Evolutionary conservation across 768 basidiomycete species (phyloP), one percentile per base, ranked within the genome.

Genomic region (Tylopilus felleus): DNA sequence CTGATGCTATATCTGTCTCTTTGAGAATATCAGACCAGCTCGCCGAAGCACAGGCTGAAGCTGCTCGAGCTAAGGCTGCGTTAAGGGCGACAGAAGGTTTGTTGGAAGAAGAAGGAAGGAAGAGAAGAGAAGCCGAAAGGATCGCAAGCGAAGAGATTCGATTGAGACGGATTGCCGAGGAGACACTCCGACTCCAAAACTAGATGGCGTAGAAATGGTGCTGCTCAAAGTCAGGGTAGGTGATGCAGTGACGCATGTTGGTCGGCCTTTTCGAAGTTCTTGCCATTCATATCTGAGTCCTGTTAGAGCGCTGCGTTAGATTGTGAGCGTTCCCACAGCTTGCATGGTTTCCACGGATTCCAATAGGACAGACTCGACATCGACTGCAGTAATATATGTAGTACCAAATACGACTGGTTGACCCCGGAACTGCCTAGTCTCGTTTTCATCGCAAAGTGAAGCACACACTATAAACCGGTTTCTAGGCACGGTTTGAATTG

Each of bases 11-110:
- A 52, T 81, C 81, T 6, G 76, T 82, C 27, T 85, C 85, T 3
- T 69, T 83, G 49, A 76, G 81, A 53, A 75, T 91, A 56, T 80
- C 86, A 17, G 86, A 87, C 63, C 84, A 89, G 62, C 75, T 91
- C n/a, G 74, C 80, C 9, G 80, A 83, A 55, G 82, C 80, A 9
- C 81, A 87, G 57, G 73, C 80, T 35, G 87, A 89, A 58, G 75
- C 77, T 1, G 76, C 81, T 46, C 74, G 81, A 50, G 74, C 79
- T 28, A 78, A 79, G 60, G 75, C 82, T 36, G 75, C 78, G 21
- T 69, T 88, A 25, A 77, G 78, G 63, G 73, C 75, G 27, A 71
- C 79, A 21, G 85, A 90, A 64, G 73, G 73, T 36, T 73, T 81
- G 69, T 61, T 88, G 55, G 82, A 87, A 60, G 79, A 82, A 35